Evolutionary conservation across 2,329 filamentous ascomycete genomes (phyloP), one percentile per base, ranked within the genome.

Genomic region (Arthroderma uncinatum): DNA sequence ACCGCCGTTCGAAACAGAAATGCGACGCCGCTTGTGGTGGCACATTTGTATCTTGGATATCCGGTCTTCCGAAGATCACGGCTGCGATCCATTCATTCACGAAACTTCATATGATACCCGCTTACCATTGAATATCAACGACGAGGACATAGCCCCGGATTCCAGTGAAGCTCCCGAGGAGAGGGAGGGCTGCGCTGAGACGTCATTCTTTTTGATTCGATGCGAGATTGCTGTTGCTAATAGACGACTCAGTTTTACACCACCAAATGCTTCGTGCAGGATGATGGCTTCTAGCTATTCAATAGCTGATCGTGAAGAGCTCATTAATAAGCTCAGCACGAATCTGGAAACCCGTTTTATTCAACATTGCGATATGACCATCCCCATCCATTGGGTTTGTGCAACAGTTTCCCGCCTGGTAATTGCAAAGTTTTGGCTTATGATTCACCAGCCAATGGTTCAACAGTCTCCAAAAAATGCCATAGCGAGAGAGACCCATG

Each of bases 381-480:
- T 80, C 48, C 76, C 79, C 0, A 71, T 88, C 1, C 83, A 83
- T 61, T 88, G 85, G 83, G 80, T 86, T 25, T 80, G 80, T 6
- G 83, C 82, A 2, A 86, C 85, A 28, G 77, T 88, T 23, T 79
- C 82, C 2, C 81, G 86, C 8, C 76, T 92, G 33, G 82, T 91
- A 60, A 81, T 90, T 72, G 83, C 84, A 55, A 92, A 90, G 70
- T 82, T 90, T 75, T 88, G 84, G 73, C 77, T 93, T 36, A 79
- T 90, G 59, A 79, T 89, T 1, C 87, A 92, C 64, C 84, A 92
- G 63, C 86, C 87, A 0, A 78, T 85, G 64, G 82, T 86, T 33
- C 80, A 83, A 54, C 77, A 78, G 34, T 79, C 78, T 8, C 77
- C 76, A n/a, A 28, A 16, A 12, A 70, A 75, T 7, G 77, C 76